A percentile compares a stretch with the other conserved stretches of the same genome.
Evolutionary conservation across 2,329 filamentous ascomycete genomes (phyloP).

Genomic region (Fusarium graminum): DNA sequence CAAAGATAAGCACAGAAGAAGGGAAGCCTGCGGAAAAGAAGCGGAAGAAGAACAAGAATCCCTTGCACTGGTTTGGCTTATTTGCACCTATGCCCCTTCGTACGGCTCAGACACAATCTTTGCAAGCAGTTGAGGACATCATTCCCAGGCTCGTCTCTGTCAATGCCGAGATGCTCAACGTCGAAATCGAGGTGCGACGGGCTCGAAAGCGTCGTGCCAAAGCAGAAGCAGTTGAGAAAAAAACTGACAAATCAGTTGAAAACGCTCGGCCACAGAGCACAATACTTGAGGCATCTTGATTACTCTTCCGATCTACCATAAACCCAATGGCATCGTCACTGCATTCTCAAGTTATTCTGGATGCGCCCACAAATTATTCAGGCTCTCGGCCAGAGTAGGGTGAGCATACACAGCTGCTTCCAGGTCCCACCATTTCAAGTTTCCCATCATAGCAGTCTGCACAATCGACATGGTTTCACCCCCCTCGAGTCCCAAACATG

Average conservation of each 20-base stretch:
- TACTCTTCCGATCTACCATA: not conserved
- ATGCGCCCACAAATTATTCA: constrained; percentile 64
- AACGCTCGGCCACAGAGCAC: constrained; percentile 15
- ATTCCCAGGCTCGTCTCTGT: constrained; percentile 70
- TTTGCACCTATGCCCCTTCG: constrained; percentile 66
- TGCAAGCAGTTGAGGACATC: constrained; percentile 67
- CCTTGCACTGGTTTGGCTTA: constrained; percentile 70
- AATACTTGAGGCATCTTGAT: constrained; percentile 35
- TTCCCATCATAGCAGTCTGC: constrained; percentile 66
- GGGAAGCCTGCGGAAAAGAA: constrained; percentile 34
- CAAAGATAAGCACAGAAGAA: constrained; percentile 18
- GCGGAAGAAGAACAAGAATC: constrained; percentile 51
- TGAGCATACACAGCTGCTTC: constrained; percentile 64
- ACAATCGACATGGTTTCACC: constrained; percentile 67
- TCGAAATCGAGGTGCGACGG: constrained; percentile 77
- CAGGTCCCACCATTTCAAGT: constrained; percentile 59
- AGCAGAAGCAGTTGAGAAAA: constrained; percentile 55
- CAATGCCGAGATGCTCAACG: constrained; percentile 69
- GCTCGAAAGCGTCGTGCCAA: constrained; percentile 68
- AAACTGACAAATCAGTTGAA: constrained; percentile 30
- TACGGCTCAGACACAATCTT: constrained; percentile 70
- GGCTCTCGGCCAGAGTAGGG: constrained; percentile 63
- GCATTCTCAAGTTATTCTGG: constrained; percentile 50
- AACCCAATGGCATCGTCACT: not conserved
- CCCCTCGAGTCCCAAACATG: constrained; percentile 64